phyloP scores from a whole-genome alignment of 129 eudicot species.

The Flaveria sonorensis region DNA sequence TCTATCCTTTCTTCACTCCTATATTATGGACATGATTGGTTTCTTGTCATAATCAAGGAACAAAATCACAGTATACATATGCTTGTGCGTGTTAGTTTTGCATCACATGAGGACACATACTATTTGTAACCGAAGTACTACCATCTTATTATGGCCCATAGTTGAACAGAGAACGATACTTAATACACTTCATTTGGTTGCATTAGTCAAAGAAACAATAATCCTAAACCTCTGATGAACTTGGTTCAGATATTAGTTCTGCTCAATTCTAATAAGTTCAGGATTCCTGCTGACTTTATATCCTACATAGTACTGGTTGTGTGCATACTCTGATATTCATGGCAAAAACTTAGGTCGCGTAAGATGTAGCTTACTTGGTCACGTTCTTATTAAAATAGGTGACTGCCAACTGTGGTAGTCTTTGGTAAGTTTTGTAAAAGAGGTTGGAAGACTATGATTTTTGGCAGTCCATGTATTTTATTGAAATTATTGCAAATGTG shows the following conservation, averaged over 20 bases:
- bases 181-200: no score
- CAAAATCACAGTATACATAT: neutral
- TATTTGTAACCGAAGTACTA: no score
- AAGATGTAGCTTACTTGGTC: conserved; percentile 11
- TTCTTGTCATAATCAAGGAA: neutral
- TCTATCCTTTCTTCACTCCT: neutral
- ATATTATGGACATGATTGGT: neutral
- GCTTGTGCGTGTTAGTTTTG: no score
- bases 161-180: no score
- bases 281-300: neutral
- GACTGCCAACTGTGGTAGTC: neutral
- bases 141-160: no score
- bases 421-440: neutral
- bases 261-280: conserved; percentile 3
- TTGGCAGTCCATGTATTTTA: conserved; percentile 2
- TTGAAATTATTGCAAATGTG: neutral
- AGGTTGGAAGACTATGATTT: conserved; percentile 8
- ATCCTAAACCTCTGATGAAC: neutral
- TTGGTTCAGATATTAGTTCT: neutral
- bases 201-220: no score
- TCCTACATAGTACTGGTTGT: neutral
- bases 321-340: neutral
- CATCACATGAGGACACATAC: no score
- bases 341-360: neutral
- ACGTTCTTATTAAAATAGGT: neutral